Base-by-base conservation (phyloP, 257 asterid genomes). In the Orobanche coerulescens region DNA sequence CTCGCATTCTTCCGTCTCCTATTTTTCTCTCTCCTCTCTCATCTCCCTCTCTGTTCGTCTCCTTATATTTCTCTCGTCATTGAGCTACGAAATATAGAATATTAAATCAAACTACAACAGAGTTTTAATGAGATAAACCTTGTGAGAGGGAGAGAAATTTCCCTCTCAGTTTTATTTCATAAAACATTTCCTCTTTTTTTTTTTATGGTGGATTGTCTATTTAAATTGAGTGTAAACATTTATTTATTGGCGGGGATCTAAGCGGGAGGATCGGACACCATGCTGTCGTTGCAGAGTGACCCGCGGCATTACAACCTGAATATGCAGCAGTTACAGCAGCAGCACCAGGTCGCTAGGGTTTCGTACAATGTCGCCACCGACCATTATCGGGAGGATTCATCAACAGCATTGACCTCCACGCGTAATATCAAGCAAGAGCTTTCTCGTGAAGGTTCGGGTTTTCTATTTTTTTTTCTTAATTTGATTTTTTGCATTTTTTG, bases 281-380 rank as follows among this genome's bases (percentile, higher is more conserved):
- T 91, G 98, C 87, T 91, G 80, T 88, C 96, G 78, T 75, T 88
- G 85, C 95, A 85, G 82, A 80, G 81, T 74, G 95, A 91, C 79
- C 85, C 82, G 75, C 81, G 90, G 75, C 87, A 84, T 75, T 75
- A 76, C 74, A 77, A 58, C 68, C 77, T 79, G 37, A 81, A 76
- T 65, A 66, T 71, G 74, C 86, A 79, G 56, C 83, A 76, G 73
- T 72, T 73, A 13, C 80, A 60, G 8, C 91, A 78, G 6, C 76
- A 68, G 50, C 85, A 84, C 56, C 71, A 73, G 73, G 74, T 64
- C 6, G 57, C 78, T 65, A 79, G 84, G 87, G 78, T 77, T 71
- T 81, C 84, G 16, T 75, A 72, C 64, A 77, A 74, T 76, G 77
- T 58, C 46, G 75, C 65, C 37, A 64, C 62, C 31, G 83, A 82